Conservation (phyloP, 2,329 filamentous ascomycete species). For the Didymella keratinophila region DNA sequence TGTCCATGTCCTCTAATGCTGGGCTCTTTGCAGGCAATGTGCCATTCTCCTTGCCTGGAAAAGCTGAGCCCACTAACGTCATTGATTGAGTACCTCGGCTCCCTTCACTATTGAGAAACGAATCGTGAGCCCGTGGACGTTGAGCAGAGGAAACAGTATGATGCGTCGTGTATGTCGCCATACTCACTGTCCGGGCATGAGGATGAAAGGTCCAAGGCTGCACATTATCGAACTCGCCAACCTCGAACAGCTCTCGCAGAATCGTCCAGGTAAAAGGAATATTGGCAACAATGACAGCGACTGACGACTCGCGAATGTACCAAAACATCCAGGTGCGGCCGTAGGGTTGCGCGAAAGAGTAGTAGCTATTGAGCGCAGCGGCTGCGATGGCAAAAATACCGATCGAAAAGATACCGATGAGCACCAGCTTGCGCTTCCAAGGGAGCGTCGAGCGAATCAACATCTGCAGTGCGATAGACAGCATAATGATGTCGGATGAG, state of each 20-base stretch:
- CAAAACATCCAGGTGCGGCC: constrained; percentile 40
- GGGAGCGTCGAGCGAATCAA: constrained; percentile 55
- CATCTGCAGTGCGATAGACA: constrained; percentile 56
- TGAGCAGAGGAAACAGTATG: constrained; percentile 15
- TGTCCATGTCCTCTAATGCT: not conserved
- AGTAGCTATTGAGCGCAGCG: constrained; percentile 60
- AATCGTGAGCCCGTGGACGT: constrained; percentile 18
- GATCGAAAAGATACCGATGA: constrained; percentile 65
- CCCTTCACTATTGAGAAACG: constrained; percentile 14
- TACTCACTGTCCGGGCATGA: constrained; percentile 33
- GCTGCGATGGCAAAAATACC: constrained; percentile 61
- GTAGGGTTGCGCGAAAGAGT: constrained; percentile 40
- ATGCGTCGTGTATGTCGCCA: constrained; percentile 28
- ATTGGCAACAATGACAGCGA: constrained; percentile 57
- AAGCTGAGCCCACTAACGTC: constrained; percentile 26
- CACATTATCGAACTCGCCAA: constrained; percentile 40
- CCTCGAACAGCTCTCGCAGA: constrained; percentile 57
- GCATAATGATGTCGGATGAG: constrained; percentile 56
- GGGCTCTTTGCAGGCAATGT: constrained; percentile 16
- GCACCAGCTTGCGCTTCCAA: constrained; percentile 60
- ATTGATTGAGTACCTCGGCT: constrained; percentile 24
- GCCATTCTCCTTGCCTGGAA: constrained; percentile 16
- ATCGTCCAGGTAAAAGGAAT: constrained; percentile 62
- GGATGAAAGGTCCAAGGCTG: constrained; percentile 44
- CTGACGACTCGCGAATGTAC: constrained; percentile 44